Percentiles rank a stretch among this genome's conserved stretches.
Conservation (phyloP, 192 early-diverging fungal genomes). For the Haplosporangium gracile region DNA sequence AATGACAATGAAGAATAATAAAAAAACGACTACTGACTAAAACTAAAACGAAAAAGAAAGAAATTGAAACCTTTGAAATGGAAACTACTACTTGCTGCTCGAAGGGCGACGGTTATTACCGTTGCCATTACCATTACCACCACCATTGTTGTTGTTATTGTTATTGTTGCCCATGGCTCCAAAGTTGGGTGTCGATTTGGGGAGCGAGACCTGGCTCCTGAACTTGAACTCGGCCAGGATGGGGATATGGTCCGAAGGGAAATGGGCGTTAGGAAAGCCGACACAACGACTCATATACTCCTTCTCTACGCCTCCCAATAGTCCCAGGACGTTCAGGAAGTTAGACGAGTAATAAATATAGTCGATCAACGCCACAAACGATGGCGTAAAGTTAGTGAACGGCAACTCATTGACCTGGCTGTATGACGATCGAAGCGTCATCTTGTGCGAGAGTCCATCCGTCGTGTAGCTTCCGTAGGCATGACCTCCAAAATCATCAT, state of each 20-base stretch:
- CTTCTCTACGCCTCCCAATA: conserved; percentile 84
- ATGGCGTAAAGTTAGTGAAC: conserved; percentile 89
- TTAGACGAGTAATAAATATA: conserved; percentile 90
- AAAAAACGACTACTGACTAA: background rate
- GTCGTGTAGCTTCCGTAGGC: conserved; percentile 86
- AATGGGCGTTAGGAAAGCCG: conserved; percentile 93
- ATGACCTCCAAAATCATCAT: conserved; percentile 82
- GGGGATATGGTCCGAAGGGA: conserved; percentile 27
- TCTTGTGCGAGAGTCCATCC: conserved; percentile 81
- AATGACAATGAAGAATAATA: background rate
- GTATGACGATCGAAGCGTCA: conserved; percentile 87
- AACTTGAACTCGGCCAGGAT: conserved; percentile 44
- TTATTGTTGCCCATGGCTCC: conserved; percentile 1
- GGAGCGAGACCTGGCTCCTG: background rate
- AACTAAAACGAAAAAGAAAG: background rate
- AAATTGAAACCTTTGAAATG: background rate
- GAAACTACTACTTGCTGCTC: background rate
- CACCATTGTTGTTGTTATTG: background rate
- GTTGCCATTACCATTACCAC: background rate
- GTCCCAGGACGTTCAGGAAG: conserved; percentile 77
- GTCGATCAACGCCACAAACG: conserved; percentile 88
- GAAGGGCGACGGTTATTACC: conserved; percentile 4
- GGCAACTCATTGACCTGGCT: conserved; percentile 77
- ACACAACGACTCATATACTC: conserved; percentile 80
- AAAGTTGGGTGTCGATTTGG: conserved; percentile 33